These are phyloP conservation scores for Fusarium decemcellulare DNA, from an alignment of 2,329 filamentous ascomycete genomes.

Conservation along the genomic window DNA sequence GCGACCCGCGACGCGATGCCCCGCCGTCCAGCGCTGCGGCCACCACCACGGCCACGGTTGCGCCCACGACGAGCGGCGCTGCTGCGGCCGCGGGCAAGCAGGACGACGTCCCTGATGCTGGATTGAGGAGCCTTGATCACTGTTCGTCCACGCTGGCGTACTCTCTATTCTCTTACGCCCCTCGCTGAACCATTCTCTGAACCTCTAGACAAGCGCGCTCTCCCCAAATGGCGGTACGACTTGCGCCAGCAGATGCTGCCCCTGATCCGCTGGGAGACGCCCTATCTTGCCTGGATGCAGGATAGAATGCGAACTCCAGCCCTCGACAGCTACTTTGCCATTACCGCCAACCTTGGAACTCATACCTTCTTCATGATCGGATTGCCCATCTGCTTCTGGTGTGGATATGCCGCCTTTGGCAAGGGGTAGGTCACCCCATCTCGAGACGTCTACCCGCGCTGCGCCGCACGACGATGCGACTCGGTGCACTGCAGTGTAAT, in stretches of 20 bases:
- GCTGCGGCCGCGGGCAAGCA: conserved; percentile 33
- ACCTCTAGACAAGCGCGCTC: conserved; percentile 79
- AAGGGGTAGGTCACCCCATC: conserved; percentile 77
- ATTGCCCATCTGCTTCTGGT: conserved; percentile 97
- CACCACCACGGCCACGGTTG: conserved; percentile 27
- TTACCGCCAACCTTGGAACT: conserved; percentile 95
- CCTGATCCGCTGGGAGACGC: conserved; percentile 93
- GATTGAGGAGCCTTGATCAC: conserved; percentile 84
- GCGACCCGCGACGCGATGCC: conserved; percentile 51
- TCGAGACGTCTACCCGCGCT: conserved; percentile 15
- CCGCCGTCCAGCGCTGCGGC: conserved; percentile 42
- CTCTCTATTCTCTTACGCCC: conserved; percentile 1
- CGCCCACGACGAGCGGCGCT: conserved; percentile 22
- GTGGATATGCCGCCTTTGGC: conserved; percentile 86
- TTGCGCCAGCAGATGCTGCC: conserved; percentile 87
- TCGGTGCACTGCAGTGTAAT: not conserved
- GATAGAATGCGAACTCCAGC: conserved; percentile 82
- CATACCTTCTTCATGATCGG: conserved; percentile 99
- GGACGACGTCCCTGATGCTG: conserved; percentile 72
- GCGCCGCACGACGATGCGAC: conserved; percentile 21
- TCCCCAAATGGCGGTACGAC: conserved; percentile 90
- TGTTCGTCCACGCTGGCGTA: conserved; percentile 62
- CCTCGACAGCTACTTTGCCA: conserved; percentile 96
- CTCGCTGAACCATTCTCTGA: conserved; percentile 20
- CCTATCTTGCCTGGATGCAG: conserved; percentile 91